Evolutionary conservation across 768 basidiomycete genomes (phyloP).

Genomic region (Amanita fuliginea): DNA sequence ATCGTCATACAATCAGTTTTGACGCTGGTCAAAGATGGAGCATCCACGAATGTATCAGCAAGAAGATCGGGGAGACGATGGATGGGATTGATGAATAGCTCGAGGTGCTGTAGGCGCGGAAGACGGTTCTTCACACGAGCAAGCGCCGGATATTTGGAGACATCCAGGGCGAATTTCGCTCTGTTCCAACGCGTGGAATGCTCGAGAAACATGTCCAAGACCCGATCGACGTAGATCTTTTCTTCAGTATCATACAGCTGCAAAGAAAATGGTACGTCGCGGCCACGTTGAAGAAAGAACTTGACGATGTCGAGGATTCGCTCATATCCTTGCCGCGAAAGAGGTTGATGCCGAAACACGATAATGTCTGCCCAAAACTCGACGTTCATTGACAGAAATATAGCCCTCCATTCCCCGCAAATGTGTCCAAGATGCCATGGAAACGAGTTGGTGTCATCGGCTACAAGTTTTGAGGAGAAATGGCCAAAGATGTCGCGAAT

Average conservation of each 20-base stretch:
- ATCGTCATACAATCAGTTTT: not conserved
- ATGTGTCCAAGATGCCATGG: not conserved
- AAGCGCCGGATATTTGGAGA: not conserved
- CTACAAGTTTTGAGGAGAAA: not conserved
- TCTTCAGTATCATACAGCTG: not conserved
- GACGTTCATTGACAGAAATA: not conserved
- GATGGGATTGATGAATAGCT: not conserved
- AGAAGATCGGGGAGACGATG: not conserved
- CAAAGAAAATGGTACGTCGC: not conserved
- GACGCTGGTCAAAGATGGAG: not conserved
- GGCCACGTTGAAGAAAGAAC: not conserved
- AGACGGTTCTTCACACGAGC: not conserved
- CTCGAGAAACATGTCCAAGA: not conserved
- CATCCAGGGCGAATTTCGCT: not conserved
- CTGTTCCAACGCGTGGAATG: not conserved
- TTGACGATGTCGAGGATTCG: not conserved
- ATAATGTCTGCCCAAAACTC: not conserved
- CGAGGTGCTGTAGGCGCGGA: not conserved
- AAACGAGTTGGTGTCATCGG: not conserved
- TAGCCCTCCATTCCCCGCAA: not conserved
- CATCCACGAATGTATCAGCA: not conserved
- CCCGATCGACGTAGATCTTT: not conserved
- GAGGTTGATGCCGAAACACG: not conserved
- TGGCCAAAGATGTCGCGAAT: not conserved
- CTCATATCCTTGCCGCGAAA: not conserved